These are phyloP conservation scores for Eucalyptus cloeziana DNA, from an alignment of 345 rosid species.

Conservation along the genomic window DNA sequence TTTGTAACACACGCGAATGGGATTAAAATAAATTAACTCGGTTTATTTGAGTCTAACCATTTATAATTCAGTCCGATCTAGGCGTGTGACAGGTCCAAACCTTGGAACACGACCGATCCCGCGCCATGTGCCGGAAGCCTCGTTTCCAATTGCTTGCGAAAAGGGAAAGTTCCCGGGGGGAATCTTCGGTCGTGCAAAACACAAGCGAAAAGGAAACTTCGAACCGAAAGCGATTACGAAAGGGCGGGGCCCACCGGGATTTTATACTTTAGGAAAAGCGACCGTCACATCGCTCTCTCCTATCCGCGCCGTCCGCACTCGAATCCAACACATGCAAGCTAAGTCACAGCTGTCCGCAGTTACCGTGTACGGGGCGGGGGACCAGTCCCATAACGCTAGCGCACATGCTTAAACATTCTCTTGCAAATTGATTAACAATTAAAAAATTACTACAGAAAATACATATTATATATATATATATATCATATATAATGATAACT, in stretches of 20 bases:
- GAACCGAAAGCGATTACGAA: no score
- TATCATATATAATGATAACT: neutral
- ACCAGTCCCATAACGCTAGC: neutral
- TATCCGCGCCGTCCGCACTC: neutral
- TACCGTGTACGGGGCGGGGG: neutral
- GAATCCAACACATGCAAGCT: neutral
- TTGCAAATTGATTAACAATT: neutral
- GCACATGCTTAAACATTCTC: neutral
- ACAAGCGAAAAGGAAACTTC: no score
- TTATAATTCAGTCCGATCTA: no score
- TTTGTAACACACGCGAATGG: no score
- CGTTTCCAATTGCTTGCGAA: no score
- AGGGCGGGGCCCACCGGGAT: no score
- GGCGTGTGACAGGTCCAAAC: no score
- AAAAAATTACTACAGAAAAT: neutral
- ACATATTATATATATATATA: no score
- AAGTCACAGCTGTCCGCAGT: neutral
- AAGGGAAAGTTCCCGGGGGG: no score
- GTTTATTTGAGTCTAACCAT: no score
- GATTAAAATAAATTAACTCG: neutral
- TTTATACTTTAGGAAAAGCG: neutral
- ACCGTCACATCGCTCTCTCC: neutral
- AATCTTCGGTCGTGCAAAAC: neutral
- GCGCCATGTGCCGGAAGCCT: no score
- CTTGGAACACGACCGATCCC: no score